A percentile compares a stretch with the other conserved stretches of the same genome.
Evolutionary conservation across 371 early-diverging fungal species (phyloP).

Genomic region (Rhizopus delemar): DNA sequence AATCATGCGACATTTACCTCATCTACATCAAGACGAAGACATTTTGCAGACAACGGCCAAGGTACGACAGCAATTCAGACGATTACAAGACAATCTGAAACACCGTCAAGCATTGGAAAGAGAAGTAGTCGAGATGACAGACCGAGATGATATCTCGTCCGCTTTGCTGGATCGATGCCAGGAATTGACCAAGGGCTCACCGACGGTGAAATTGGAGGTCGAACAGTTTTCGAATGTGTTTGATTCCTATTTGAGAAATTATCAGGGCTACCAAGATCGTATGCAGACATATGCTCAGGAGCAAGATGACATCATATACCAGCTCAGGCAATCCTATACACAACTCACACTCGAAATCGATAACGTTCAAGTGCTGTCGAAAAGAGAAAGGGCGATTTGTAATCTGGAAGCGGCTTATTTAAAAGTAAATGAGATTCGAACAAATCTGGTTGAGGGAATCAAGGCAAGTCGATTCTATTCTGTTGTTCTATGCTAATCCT

Average conservation of each 20-base stretch:
- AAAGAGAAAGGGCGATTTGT: conserved; percentile 67
- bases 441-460: conserved; percentile 70
- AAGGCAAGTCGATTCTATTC: conserved; percentile 30
- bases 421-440: conserved; percentile 65
- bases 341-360: conserved; percentile 46
- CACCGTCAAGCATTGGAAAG: conserved; percentile 57
- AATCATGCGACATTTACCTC: conserved; percentile 26
- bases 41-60: conserved; percentile 15
- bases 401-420: conserved; percentile 68
- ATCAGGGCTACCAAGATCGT: conserved; percentile 58
- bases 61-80: conserved; percentile 16
- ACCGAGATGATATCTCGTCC: conserved; percentile 72
- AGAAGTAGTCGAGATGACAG: conserved; percentile 56
- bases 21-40: conserved; percentile 19
- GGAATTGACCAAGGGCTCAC: conserved; percentile 53
- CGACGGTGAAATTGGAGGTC: conserved; percentile 68
- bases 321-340: conserved; percentile 60
- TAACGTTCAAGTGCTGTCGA: conserved; percentile 47
- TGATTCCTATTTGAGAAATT: conserved; percentile 63
- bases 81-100: conserved; percentile 25
- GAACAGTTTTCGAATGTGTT: conserved; percentile 74
- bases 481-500: background rate
- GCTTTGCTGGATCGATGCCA: conserved; percentile 39
- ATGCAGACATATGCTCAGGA: conserved; percentile 27
- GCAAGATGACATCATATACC: conserved; percentile 62